Base-by-base conservation (phyloP, 2,329 filamentous ascomycete genomes). In the Capronia americana region DNA sequence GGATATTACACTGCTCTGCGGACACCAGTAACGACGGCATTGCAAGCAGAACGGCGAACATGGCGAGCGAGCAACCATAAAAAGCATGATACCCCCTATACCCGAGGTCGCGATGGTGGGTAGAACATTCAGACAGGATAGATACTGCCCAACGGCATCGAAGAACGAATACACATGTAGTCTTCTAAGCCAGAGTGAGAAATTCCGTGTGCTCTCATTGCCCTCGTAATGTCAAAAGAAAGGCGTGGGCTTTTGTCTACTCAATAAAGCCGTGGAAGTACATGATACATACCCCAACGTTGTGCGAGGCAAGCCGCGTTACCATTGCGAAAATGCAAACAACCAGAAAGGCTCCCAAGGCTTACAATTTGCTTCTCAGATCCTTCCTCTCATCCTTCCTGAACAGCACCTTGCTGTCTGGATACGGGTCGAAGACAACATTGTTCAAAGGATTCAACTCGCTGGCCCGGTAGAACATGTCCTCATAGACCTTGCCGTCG, bases 401-500 rank as follows among this genome's bases (percentile, higher is more conserved):
- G 73, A 91, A 84, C 72, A 91, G 72, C 3, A 85, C 82, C 67
- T 81, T 80, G 66, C 80, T 88, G 71, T 88, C 83, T 6, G 90
- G 90, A 75, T 92, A 90, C 0, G 90, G 89, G 72, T 93, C 89
- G 64, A 92, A 86, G 0, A 88, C 88, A 63, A 92, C 80, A 20
- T 86, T 84, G 74, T 93, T 93, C 53, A 93, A 79, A 1, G 90
- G 90, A 74, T 93, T 93, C 72, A 90, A 78, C 80, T 91, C 85
- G 67, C 86, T 88, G 0, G 90, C 91, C 14, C 90, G 81, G 73
- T 88, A 81, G 79, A 92, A 93, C 81, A 93, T 83, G 72, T 92
- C 90, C 76, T 91, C 88, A 72, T 93, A 93, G 1, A 92, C 90
- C 73, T 90, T 88, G 23, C 91, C 90, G 67, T 93, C 90, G 51